Percentiles rank a stretch among this genome's conserved stretches.
Evolutionary conservation across 305 asterid species (phyloP).

Genomic region (Solanum hybrid): DNA sequence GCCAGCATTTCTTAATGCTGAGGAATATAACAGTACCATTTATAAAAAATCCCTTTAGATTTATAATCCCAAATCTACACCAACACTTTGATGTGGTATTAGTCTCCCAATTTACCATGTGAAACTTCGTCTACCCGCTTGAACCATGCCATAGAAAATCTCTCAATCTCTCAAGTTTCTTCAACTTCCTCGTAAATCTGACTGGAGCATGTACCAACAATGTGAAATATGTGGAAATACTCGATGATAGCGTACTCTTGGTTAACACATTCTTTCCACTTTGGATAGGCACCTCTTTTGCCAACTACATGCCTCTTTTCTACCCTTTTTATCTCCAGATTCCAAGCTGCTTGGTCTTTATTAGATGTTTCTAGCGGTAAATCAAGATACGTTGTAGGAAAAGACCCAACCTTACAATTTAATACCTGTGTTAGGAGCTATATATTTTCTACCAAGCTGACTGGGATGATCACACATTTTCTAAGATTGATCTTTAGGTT

Average conservation of each 20-base stretch:
- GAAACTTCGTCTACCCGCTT: not conserved
- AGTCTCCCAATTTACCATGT: not conserved
- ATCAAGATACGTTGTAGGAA: not conserved
- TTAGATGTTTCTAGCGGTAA: not conserved
- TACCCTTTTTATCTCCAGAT: not conserved
- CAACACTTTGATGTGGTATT: not conserved
- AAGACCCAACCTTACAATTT: not conserved
- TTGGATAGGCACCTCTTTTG: not conserved
- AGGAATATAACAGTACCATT: not conserved
- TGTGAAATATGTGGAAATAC: not conserved
- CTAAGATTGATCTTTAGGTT: not conserved
- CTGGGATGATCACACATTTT: not conserved
- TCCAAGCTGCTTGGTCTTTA: not conserved
- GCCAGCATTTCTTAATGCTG: not conserved
- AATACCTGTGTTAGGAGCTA: not conserved
- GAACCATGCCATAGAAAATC: not conserved
- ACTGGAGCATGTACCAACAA: not conserved
- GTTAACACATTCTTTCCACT: not conserved
- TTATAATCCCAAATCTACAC: not conserved
- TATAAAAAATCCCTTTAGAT: not conserved
- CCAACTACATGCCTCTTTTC: not conserved
- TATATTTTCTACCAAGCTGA: not conserved
- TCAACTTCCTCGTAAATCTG: not conserved
- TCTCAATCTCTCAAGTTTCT: not conserved
- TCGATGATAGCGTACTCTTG: not conserved